A percentile compares a stretch with the other conserved stretches of the same genome.
phyloP scores from a whole-genome alignment of 2,329 filamentous ascomycete species.

The Claviceps africana region DNA sequence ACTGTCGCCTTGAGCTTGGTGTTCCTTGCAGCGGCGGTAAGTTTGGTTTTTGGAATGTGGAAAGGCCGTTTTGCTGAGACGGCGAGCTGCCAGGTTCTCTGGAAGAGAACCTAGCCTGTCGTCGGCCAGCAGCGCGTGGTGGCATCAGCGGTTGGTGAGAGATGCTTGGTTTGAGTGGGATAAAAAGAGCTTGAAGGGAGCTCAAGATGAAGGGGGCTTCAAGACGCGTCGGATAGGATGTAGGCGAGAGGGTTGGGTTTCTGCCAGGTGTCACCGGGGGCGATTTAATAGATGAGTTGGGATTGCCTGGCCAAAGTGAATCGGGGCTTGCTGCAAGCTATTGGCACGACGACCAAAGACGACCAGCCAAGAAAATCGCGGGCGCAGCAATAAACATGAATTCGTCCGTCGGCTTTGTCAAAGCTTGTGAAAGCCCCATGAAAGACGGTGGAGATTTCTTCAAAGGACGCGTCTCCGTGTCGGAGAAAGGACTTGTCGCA shows the following conservation, averaged over 20 bases:
- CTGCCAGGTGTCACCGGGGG: background rate
- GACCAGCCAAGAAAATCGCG: too few relatives aligned
- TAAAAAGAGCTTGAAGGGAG: too few relatives aligned
- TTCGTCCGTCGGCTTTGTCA: too few relatives aligned
- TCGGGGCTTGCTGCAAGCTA: background rate
- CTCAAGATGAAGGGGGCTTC: background rate
- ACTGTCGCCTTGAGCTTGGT: slow-evolving; percentile 23
- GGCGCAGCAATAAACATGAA: background rate
- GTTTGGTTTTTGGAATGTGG: slow-evolving; percentile 13
- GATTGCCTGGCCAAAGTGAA: background rate
- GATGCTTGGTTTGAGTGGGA: background rate
- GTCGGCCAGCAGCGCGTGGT: slow-evolving; percentile 5
- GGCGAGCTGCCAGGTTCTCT: slow-evolving; percentile 5
- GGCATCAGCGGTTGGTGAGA: slow-evolving; percentile 7
- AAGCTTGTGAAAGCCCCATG: background rate
- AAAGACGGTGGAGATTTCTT: background rate
- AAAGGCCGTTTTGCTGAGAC: background rate
- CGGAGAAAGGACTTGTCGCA: slow-evolving; percentile 5
- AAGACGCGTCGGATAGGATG: background rate
- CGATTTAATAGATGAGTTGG: background rate
- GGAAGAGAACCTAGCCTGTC: slow-evolving; percentile 3
- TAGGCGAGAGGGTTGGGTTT: background rate
- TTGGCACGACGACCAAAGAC: background rate
- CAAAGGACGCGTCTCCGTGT: slow-evolving; percentile 1
- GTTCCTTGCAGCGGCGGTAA: slow-evolving; percentile 17